Evolutionary conservation across 2,329 filamentous ascomycete species (phyloP), one percentile per base, ranked within the genome.

Genomic region (Emericellopsis cladophorae): DNA sequence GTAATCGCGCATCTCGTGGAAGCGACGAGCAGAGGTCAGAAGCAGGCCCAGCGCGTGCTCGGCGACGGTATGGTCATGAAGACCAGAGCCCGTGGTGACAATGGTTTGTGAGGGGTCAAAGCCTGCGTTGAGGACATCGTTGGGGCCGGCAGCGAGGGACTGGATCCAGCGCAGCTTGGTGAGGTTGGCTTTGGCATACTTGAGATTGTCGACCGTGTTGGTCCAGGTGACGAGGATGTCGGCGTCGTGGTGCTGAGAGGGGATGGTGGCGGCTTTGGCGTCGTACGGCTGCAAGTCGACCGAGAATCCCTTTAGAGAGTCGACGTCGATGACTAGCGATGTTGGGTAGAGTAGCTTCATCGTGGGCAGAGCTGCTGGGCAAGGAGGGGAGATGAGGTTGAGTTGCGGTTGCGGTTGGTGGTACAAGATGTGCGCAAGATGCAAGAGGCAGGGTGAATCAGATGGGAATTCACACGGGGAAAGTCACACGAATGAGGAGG

Each of bases 281-380:
- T 81, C 70, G 62, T 81, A 81, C 14, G 72, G 54, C 49, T 74
- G 65, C n/a, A 80, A 66, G 3, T 64, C 56, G 36, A 73, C 67
- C 37, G 68, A 64, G 64, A 77, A 80, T 51, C 75, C 76, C 48
- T 78, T 59, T 44, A 81, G 65, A 52, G 60, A 64, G 45, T 65
- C 46, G 44, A 68, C 51, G 61, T 80, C 67, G 55, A 81, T 67
- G 40, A 61, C 62, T 46, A 81, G 66, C 4, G 76, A 79, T 42
- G 73, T 80, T 39, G 77, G 77, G 61, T 81, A 80, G 47, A 81
- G 74, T 48, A 81, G 72, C 63, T 81, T 81, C 74, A 43, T 43
- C 31, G 36, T 36, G 29, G 31, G 34, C 26, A 21, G 21, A 10
- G 26, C 26, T 29, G 26, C 26, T 12, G 26, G 12, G 26, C 26